Evolutionary conservation across 208 protist species (phyloP).

Genomic region (Jaenimonas drosophilae): DNA sequence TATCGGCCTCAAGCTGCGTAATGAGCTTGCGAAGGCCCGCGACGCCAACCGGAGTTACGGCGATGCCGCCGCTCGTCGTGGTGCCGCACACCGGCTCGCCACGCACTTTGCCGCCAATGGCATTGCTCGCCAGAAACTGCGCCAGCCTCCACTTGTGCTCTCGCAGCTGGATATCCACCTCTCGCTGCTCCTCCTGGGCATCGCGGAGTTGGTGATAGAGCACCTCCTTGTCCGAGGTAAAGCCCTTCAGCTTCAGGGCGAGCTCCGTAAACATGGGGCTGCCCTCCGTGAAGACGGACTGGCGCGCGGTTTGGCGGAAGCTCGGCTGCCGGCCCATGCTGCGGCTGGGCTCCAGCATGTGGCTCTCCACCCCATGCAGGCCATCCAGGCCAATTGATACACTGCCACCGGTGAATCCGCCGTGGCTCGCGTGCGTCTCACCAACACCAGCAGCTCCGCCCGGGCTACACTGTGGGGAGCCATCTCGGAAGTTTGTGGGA

Average conservation of each 20-base stretch:
- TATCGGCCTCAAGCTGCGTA: constrained; percentile 26
- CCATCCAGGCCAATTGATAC: too few relatives aligned
- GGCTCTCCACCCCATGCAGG: too few relatives aligned
- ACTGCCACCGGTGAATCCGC: too few relatives aligned
- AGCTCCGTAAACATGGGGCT: constrained; percentile 31
- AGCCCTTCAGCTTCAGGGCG: constrained; percentile 36
- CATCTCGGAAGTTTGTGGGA: too few relatives aligned
- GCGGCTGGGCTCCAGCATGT: too few relatives aligned
- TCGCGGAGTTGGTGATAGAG: constrained; percentile 62
- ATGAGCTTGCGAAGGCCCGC: constrained; percentile 50
- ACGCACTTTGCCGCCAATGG: constrained; percentile 11
- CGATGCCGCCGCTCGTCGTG: constrained; percentile 7
- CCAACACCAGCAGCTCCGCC: too few relatives aligned
- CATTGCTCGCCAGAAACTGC: constrained; percentile 43
- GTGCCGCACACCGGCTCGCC: constrained; percentile 5
- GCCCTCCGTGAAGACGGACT: constrained; percentile 7
- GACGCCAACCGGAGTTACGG: constrained; percentile 35
- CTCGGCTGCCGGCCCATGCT: too few relatives aligned
- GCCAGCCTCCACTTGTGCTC: constrained; percentile 65
- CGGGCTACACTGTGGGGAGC: too few relatives aligned
- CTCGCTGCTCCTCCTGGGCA: constrained; percentile 42
- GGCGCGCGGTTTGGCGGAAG: too few relatives aligned
- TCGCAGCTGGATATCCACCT: constrained; percentile 49
- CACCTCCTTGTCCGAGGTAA: constrained; percentile 48
- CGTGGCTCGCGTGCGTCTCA: too few relatives aligned